Evolutionary conservation across 345 rosid genomes (phyloP).

Genomic region (Punica granatum): DNA sequence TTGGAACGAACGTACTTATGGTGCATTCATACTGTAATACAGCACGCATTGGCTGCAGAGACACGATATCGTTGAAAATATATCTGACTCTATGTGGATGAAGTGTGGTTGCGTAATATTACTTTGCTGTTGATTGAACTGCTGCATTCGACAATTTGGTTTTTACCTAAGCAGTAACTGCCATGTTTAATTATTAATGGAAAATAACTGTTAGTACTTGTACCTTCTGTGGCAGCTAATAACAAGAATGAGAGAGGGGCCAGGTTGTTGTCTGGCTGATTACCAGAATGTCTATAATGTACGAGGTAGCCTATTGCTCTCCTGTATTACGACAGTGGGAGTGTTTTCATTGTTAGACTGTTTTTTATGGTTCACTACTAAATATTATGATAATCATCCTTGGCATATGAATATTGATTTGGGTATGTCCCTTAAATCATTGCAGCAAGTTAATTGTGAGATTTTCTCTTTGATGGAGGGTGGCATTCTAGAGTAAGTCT

Average conservation of each 20-base stretch:
- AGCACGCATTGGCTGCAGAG: background rate
- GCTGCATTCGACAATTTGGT: background rate
- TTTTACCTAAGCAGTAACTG: background rate
- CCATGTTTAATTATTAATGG: background rate
- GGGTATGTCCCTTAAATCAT: background rate
- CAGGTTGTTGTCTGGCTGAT: background rate
- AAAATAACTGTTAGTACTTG: background rate
- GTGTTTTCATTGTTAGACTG: background rate
- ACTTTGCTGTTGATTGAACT: background rate
- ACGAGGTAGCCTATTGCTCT: background rate
- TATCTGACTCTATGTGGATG: no score
- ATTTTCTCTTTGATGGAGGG: background rate
- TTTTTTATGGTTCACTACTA: background rate
- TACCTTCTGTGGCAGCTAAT: background rate
- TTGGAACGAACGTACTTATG: background rate
- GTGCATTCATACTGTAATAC: background rate
- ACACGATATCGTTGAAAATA: no score
- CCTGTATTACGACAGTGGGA: background rate
- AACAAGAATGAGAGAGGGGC: background rate
- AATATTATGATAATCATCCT: no score
- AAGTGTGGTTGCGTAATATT: background rate
- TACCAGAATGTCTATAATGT: background rate
- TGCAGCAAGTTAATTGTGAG: background rate
- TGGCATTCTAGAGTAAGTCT: background rate
- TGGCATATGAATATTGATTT: background rate